These are phyloP conservation scores for Kewa caespitosa DNA, from an alignment of 179 eudicot genomes.

Conservation along the genomic window DNA sequence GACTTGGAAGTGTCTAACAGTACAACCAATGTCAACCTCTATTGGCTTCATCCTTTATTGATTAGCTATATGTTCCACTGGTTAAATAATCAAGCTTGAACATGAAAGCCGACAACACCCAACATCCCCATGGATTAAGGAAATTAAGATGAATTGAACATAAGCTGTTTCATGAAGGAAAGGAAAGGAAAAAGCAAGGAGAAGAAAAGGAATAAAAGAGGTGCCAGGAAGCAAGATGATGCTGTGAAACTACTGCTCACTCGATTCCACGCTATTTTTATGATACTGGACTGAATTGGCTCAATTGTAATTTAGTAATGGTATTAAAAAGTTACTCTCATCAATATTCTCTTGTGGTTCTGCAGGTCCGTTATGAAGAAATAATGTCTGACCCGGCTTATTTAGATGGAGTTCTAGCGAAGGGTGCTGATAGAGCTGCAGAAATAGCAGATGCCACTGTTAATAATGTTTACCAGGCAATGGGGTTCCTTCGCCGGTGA, in stretches of 20 bases:
- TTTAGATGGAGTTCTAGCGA: constrained; percentile 66
- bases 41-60: not conserved
- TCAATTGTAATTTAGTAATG: no score
- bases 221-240: not conserved
- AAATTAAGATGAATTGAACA: no score
- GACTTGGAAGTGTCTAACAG: not conserved
- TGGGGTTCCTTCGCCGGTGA: constrained; percentile 59
- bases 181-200: not conserved
- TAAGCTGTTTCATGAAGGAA: no score
- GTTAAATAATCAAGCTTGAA: not conserved
- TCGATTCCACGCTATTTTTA: not conserved
- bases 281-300: no score
- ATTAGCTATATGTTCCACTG: not conserved
- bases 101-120: not conserved
- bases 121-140: no score
- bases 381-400: constrained; percentile 66
- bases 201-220: not conserved
- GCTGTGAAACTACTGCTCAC: not conserved
- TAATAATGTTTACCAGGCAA: constrained; percentile 56
- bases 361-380: constrained; percentile 71
- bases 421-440: constrained; percentile 76
- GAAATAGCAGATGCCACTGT: constrained; percentile 70
- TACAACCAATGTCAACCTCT: not conserved
- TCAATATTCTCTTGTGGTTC: constrained; percentile 1
- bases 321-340: no score